Evolutionary conservation across 176 grass and related monocot genomes (phyloP), one percentile per base, ranked within the genome.

Genomic region (Cenchrus americanus): DNA sequence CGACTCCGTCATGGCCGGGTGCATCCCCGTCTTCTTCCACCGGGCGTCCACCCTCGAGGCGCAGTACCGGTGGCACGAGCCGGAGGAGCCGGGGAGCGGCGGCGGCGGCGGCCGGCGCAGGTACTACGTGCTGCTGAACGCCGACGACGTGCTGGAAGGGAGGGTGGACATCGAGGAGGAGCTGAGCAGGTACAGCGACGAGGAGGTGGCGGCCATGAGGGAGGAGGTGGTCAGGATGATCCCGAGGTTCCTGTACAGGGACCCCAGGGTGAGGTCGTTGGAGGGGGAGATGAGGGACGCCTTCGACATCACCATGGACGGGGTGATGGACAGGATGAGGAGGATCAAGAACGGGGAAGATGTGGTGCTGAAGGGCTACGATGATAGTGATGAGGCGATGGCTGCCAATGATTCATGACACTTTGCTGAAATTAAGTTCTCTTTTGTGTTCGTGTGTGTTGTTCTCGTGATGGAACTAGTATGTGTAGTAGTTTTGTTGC

Each of bases 21-120:
- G 94, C 72, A 74, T 96, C 75, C 90, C 88, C 0, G 90, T 96
- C 62, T 96, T 96, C 88, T 96, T 93, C 81, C 86, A 93, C 76
- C 66, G 73, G 6, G 68, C 65, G 0, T 89, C 88, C 21, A 85
- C 86, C 0, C 87, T 93, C 76, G 66, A 43, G 23, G 60, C 57
- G 80, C 88, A 93, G 60, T 96, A 96, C 67, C 60, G 32, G 0
- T 93, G 94, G 94, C 90, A 96, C 77, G 84, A 88, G 67, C 83
- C 80, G 6, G 85, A 67, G 6, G 85, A 67, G 42, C 17, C 40
- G 40, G 5, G 4, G 0, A 14, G 14, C 2, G 10, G 1, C 19
- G 10, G 7, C 37, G 9, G 14, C 2, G 10, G 1, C 19, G 10
- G 7, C 37, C 52, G 50, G 14, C 76, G 71, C 0, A 80, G 47